Evolutionary conservation across 768 basidiomycete genomes (phyloP), one percentile per base, ranked within the genome.

Genomic region (Hericium coralloides): DNA sequence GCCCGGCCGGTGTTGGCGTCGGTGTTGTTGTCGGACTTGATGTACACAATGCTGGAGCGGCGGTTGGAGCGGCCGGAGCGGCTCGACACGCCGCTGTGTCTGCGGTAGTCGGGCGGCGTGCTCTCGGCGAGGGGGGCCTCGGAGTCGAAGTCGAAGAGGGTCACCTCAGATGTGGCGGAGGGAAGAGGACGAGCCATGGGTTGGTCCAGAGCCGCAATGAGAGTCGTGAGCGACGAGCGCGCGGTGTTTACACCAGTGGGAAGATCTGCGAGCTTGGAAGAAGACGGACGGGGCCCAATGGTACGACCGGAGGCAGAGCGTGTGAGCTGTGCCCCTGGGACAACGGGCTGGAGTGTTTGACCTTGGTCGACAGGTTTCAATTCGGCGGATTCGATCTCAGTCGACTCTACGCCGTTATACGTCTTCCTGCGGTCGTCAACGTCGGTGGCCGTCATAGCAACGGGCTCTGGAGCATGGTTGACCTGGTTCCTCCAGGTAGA

Each of bases 21-120:
- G 37, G 52, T 39, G 20, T 38, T 25, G 43, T 81, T 74, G 60
- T 80, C 78, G 53, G 84, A 82, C 72, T 77, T 82, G 64, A 84
- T 80, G 70, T 86, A 84, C 58, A 78, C 71, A 69, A 86, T 82
- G 63, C 81, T 83, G 55, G 85, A 82, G 64, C 79, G 80, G 62
- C 76, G 75, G 52, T 52, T 56, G 55, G 55, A 53, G 12, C 61
- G 22, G 64, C 49, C 48, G 58, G 62, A 38, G 59, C 45, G 12
- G 20, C 6, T 14, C 64, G 60, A 50, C 60, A 55, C 60, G 55
- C 47, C 26, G 66, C 66, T 31, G 65, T 62, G 18, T 67, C 63
- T 39, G 67, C 65, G 38, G 59, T 57, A 52, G 60, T 80, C 80
- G 61, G 81, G 80, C 1, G 85, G 85, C 0, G 85, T 87, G 65